A percentile compares a stretch with the other conserved stretches of the same genome.
phyloP scores from a whole-genome alignment of 768 basidiomycete species.

The Amanita brunnescens region DNA sequence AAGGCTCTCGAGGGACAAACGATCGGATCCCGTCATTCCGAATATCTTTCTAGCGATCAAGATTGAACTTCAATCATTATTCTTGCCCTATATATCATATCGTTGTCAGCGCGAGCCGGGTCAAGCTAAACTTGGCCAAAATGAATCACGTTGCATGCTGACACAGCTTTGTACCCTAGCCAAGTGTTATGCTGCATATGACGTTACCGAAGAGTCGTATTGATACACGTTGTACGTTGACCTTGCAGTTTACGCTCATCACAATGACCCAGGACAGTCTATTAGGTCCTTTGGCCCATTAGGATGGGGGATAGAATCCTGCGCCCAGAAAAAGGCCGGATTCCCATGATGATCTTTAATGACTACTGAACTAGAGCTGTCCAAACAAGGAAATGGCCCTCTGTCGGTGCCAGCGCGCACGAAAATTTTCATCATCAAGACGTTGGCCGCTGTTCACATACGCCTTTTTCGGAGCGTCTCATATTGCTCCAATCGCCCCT shows the following conservation, averaged over 20 bases:
- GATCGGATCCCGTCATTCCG: not conserved
- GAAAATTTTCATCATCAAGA: not conserved
- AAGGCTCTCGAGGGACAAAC: not conserved
- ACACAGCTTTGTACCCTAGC: not conserved
- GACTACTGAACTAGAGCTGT: not conserved
- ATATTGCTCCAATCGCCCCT: not conserved
- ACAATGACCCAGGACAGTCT: not conserved
- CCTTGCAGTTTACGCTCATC: not conserved
- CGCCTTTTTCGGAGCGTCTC: not conserved
- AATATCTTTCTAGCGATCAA: not conserved
- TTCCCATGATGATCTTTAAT: not conserved
- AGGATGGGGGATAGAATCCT: not conserved
- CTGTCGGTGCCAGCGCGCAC: not conserved
- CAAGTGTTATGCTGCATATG: not conserved
- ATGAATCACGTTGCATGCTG: slow-evolving; percentile 1
- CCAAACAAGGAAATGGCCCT: not conserved
- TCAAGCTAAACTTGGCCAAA: not conserved
- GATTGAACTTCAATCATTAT: not conserved
- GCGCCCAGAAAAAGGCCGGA: not conserved
- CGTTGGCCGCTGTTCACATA: not conserved
- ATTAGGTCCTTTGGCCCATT: not conserved
- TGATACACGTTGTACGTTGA: not conserved
- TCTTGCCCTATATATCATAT: not conserved
- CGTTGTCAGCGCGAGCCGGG: not conserved
- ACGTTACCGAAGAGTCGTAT: not conserved